Base-by-base conservation (phyloP, 2,329 filamentous ascomycete species). In the Pseudogymnoascus sp. region DNA sequence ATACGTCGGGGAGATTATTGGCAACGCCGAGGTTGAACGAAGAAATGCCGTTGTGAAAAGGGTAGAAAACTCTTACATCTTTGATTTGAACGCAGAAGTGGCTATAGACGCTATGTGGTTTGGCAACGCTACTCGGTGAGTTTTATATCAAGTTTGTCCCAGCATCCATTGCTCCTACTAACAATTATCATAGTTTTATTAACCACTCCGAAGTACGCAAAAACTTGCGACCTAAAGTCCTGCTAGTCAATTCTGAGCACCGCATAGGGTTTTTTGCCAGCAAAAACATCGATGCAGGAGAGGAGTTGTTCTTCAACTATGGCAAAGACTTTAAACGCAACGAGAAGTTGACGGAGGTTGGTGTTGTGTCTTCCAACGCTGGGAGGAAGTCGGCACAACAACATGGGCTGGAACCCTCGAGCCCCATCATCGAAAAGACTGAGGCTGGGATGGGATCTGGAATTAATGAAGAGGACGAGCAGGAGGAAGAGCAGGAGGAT, bases 301-400 rank as follows among this genome's bases (percentile, higher is more conserved):
- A 90, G 62, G 89, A 94, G 71, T 74, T 95, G 0, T 88, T 90
- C 69, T 95, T 92, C 71, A 82, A 92, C 68, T 94, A 95, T 66
- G 87, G 87, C 39, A 80, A 85, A 67, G 82, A 84, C 63, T 86
- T 86, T 66, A 18, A 52, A 12, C 3, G n/a, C n/a, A 28, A 18
- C 4, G 45, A 52, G 45, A 30, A 52, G 45, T 18, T 52, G 15
- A 52, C 18, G 45, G 45, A 52, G n/a, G 26, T 8, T 19, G 26
- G n/a, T 19, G 26, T 12, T 30, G 13, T 3, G 6, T 19, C 45
- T 30, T n/a, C 26, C 3, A 52, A 23, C 3, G 15, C 45, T 8
- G 26, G 15, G n/a, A 33, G n/a, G n/a, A 33, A 48, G 23, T 26
- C 45, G 26, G n/a, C 45, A 33, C 30, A 52, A 15, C n/a, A 52